Evolutionary conservation across 176 grass and related monocot species (phyloP), one percentile per base, ranked within the genome.

Genomic region (Carex cristatella): DNA sequence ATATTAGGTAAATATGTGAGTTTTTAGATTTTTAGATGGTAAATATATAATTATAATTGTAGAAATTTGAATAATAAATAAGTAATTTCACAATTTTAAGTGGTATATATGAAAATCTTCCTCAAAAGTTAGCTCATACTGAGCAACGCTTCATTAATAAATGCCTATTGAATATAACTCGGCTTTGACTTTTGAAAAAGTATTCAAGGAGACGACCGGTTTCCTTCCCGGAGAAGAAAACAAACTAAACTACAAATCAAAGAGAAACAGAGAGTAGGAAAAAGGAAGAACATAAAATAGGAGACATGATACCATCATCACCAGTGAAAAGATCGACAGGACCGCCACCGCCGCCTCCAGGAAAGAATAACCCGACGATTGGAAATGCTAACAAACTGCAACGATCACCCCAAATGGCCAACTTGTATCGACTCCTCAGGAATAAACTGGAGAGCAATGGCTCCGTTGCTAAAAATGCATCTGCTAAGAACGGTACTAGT

Each of bases 151-250:
- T 31, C 23, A 1, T 30, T 76, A 10, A 54, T 76, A 19, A 30
- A 55, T 55, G 19, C 19, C 27, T 23, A 32, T 7, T 54, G 3
- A 49, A 76, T 55, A 76, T 28, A 54, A 54, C 31, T 63, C 7
- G 4, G 15, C n/a, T 61, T 81, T 81, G 57, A 81, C 79, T 81
- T 81, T 64, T 81, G 79, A 81, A 59, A 44, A 38, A 40, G 79
- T 46, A 32, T 38, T 3, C 56, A 44, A 59, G 56, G 57, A 81
- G 32, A 59, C 10, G 13, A 59, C 59, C 18, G 44, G 18, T 37
- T 23, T 81, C 59, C 56, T 63, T 81, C 35, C 56, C 5, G 42
- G 32, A 51, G 5, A 66, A 66, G 32, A 82, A 30, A 65, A 44
- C 31, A 48, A 76, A 40, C 10, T 6, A 14, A 30, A 76, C 4